Conservation (phyloP, 805 yeast species). For the Yamadazyma scolyti region DNA sequence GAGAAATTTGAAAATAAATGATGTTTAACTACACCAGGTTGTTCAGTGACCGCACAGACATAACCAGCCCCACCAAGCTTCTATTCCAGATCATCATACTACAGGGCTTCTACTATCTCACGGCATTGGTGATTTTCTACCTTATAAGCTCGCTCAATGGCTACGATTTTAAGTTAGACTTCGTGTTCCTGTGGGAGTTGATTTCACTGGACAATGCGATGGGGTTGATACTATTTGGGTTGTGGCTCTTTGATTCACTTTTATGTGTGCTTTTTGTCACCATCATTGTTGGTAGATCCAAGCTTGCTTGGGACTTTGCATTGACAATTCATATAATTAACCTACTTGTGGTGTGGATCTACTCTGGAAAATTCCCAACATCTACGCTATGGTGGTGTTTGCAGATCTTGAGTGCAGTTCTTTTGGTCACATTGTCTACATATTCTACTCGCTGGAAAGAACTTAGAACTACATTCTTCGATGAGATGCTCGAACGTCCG, state of each 20-base stretch:
- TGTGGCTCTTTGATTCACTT: constrained; percentile 84
- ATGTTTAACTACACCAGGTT: constrained; percentile 22
- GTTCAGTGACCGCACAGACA: constrained; percentile 24
- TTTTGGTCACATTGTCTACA: constrained; percentile 78
- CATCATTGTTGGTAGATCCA: constrained; percentile 85
- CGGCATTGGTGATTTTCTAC: constrained; percentile 65
- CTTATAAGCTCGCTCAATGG: constrained; percentile 69
- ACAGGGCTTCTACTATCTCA: constrained; percentile 73
- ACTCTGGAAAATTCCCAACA: constrained; percentile 64
- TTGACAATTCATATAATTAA: constrained; percentile 86
- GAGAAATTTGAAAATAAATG: too few relatives aligned
- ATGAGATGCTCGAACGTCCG: constrained; percentile 63
- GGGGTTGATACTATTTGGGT: constrained; percentile 67
- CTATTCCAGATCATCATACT: constrained; percentile 67
- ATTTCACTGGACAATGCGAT: constrained; percentile 71
- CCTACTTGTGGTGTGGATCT: constrained; percentile 62
- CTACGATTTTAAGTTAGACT: constrained; percentile 56
- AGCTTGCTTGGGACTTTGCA: constrained; percentile 95
- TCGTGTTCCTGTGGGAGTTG: constrained; percentile 80
- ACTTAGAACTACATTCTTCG: constrained; percentile 83
- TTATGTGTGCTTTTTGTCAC: constrained; percentile 83
- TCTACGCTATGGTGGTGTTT: constrained; percentile 81
- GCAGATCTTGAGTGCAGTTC: constrained; percentile 62
- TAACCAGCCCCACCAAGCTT: constrained; percentile 30
- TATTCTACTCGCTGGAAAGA: constrained; percentile 93